Evolutionary conservation across 108 stramenopile species (phyloP).

Genomic region (Schizochytrium sp.): DNA sequence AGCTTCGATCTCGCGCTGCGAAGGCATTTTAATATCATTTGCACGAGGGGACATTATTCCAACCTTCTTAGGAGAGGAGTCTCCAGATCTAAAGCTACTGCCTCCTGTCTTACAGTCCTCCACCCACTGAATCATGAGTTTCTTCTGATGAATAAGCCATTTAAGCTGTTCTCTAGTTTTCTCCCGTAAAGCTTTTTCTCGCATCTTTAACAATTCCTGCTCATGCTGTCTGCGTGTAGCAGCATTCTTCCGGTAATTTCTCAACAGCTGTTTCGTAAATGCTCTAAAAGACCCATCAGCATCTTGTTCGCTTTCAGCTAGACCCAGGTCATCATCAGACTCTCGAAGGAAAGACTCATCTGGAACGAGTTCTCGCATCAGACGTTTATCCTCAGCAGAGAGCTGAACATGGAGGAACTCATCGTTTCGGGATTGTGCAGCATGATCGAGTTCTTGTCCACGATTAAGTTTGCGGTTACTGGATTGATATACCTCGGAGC

Average conservation of each 20-base stretch:
- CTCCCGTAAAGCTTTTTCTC: slow-evolving; percentile 53
- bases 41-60: background rate
- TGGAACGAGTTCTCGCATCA: slow-evolving; percentile 51
- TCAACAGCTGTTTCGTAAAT: slow-evolving; percentile 16
- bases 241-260: slow-evolving; percentile 25
- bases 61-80: no score
- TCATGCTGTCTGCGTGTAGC: slow-evolving; percentile 5
- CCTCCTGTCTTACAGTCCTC: background rate
- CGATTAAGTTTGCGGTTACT: background rate
- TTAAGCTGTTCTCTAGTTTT: slow-evolving; percentile 56
- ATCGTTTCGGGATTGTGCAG: background rate
- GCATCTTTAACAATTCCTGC: slow-evolving; percentile 46
- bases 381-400: background rate
- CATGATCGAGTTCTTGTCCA: background rate
- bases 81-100: no score
- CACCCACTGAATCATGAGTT: slow-evolving; percentile 56
- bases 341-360: slow-evolving; percentile 36
- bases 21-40: slow-evolving; percentile 25
- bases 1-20: slow-evolving; percentile 48
- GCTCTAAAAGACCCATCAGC: background rate
- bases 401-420: slow-evolving; percentile 43
- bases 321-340: slow-evolving; percentile 23
- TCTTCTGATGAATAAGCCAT: slow-evolving; percentile 60
- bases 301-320: background rate
- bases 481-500: background rate